Percentiles rank a stretch among this genome's conserved stretches.
Evolutionary conservation across 345 rosid genomes (phyloP).

Genomic region (Conringia planisiliqua): DNA sequence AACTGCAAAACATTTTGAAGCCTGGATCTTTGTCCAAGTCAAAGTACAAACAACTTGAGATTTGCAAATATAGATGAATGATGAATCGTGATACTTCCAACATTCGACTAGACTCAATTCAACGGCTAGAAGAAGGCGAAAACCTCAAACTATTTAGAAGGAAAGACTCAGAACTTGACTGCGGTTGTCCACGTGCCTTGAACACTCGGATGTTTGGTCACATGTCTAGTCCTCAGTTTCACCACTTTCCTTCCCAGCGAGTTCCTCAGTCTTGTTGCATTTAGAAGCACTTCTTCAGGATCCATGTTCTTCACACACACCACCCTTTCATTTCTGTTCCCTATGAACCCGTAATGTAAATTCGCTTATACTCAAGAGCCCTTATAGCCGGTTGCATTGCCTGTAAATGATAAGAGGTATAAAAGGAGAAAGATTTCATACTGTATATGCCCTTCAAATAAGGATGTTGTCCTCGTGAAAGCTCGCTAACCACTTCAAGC

Average conservation of each 20-base stretch:
- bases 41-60: too few species aligned
- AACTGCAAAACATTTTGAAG: too few species aligned
- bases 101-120: too few species aligned
- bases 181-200: constrained; percentile 91
- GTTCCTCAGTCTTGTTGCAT: constrained; percentile 73
- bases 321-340: constrained; percentile 72
- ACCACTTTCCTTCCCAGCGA: constrained; percentile 78
- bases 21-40: too few species aligned
- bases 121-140: too few species aligned
- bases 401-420: background rate
- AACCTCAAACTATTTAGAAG: too few species aligned
- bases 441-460: constrained; percentile 74
- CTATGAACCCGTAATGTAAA: constrained; percentile 41
- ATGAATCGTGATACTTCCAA: too few species aligned
- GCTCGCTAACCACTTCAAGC: constrained; percentile 69
- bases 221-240: constrained; percentile 72
- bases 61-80: too few species aligned
- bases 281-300: constrained; percentile 57
- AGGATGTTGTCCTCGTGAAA: constrained; percentile 81
- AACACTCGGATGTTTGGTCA: constrained; percentile 75
- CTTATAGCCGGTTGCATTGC: background rate
- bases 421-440: constrained; percentile 30
- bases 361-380: background rate
- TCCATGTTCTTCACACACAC: constrained; percentile 82
- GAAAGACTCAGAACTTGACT: constrained; percentile 52